Conservation (phyloP, 805 yeast species). For the Zygosaccharomyces gambellarensis region DNA sequence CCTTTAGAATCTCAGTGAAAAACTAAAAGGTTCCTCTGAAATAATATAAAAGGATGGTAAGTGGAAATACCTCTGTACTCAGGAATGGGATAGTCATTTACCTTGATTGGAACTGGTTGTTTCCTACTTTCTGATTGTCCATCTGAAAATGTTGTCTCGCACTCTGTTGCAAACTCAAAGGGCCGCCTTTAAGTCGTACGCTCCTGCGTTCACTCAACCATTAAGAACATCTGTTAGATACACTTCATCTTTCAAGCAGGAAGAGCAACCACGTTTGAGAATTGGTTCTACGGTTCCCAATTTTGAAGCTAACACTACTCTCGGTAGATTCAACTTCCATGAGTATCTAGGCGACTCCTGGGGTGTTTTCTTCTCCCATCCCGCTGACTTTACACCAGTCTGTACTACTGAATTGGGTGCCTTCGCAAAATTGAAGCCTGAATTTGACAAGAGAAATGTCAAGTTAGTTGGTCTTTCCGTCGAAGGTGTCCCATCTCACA, state of each 20-base stretch:
- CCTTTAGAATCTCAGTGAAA: background rate
- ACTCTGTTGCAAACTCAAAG: background rate
- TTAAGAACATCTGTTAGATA: slow-evolving; percentile 31
- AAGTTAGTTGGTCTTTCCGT: slow-evolving; percentile 89
- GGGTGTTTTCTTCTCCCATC: slow-evolving; percentile 88
- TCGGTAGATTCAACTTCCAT: slow-evolving; percentile 82
- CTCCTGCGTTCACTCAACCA: slow-evolving; percentile 10
- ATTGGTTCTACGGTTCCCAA: slow-evolving; percentile 85
- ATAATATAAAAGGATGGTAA: background rate
- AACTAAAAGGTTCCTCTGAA: background rate
- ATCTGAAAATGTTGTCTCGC: background rate
- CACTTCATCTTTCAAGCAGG: slow-evolving; percentile 46
- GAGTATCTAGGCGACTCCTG: slow-evolving; percentile 80
- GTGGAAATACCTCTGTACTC: background rate
- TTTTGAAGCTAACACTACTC: slow-evolving; percentile 76
- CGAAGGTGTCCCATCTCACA: slow-evolving; percentile 73
- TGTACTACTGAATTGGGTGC: slow-evolving; percentile 97
- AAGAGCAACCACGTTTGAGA: slow-evolving; percentile 58
- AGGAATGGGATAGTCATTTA: background rate
- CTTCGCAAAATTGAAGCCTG: slow-evolving; percentile 82
- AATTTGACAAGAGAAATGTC: slow-evolving; percentile 77
- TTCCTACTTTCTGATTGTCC: too few relatives aligned
- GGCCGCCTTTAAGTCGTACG: background rate
- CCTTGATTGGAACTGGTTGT: background rate
- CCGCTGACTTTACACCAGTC: slow-evolving; percentile 95